phyloP scores from a whole-genome alignment of 805 yeast genomes.

The Lachancea quebecensis region DNA sequence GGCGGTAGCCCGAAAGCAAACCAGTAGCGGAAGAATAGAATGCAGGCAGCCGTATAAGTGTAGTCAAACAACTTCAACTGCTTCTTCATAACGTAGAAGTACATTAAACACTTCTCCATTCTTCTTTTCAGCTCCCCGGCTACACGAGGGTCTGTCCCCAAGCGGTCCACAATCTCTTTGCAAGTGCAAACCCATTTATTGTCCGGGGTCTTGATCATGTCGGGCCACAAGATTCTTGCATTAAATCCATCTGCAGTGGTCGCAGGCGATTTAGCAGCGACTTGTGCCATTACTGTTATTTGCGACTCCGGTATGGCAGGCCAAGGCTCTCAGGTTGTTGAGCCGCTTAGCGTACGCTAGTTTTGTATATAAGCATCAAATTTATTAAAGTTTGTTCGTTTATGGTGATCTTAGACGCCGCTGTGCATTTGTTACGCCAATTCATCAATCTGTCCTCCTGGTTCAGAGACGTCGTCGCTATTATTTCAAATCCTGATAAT shows the following conservation, averaged over 20 bases:
- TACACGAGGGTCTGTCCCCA: constrained; percentile 18
- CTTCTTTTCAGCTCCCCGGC: constrained; percentile 24
- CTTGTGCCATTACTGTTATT: background rate
- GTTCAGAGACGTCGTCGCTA: background rate
- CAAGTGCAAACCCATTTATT: constrained; percentile 29
- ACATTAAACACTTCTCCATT: constrained; percentile 31
- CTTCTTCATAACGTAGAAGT: constrained; percentile 31
- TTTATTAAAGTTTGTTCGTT: too few species aligned
- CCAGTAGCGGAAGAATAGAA: constrained; percentile 32
- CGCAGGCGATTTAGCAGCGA: constrained; percentile 1
- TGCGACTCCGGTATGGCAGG: background rate
- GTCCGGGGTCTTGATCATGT: constrained; percentile 26
- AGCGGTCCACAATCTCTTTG: constrained; percentile 26
- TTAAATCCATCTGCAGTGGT: constrained; percentile 16
- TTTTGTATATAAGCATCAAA: too few species aligned
- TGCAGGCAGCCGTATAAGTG: constrained; percentile 32
- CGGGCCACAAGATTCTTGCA: constrained; percentile 31
- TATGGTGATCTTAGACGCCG: too few species aligned
- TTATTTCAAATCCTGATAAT: background rate
- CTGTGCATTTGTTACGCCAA: too few species aligned
- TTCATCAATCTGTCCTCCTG: background rate
- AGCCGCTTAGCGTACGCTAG: too few species aligned
- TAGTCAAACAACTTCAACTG: constrained; percentile 30
- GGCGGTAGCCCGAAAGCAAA: constrained; percentile 26
- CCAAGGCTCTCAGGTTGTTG: too few species aligned